Percentiles rank a stretch among this genome's conserved stretches.
Conservation (phyloP, 163 green algal species). For the Prototheca wickerhamii region DNA sequence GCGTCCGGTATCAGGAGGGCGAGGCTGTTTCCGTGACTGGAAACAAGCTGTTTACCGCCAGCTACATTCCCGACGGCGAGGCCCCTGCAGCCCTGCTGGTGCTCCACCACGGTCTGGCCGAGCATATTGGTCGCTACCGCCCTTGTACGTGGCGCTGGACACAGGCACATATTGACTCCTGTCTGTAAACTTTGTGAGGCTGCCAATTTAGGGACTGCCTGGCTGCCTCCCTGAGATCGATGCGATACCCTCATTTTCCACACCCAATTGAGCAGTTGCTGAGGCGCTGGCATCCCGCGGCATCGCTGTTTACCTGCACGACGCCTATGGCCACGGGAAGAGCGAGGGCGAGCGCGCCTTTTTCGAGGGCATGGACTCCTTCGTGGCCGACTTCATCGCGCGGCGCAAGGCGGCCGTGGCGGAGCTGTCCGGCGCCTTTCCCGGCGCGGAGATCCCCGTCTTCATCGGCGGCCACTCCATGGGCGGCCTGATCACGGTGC, state of each 20-base stretch:
- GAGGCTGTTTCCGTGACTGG: constrained; percentile 19
- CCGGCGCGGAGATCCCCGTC: constrained; percentile 12
- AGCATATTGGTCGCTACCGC: constrained; percentile 47
- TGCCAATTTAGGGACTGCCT: no score
- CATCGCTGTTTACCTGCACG: constrained; percentile 50
- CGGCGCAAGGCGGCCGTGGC: constrained; percentile 10
- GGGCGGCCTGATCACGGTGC: constrained; percentile 60
- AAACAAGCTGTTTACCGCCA: constrained; percentile 23
- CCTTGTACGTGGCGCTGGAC: no score
- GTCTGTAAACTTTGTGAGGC: background rate
- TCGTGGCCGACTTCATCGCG: constrained; percentile 48
- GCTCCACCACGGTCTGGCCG: constrained; percentile 49
- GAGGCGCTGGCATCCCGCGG: constrained; percentile 32
- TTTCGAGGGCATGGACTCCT: constrained; percentile 27
- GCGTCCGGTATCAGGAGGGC: constrained; percentile 5
- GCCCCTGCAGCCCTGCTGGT: constrained; percentile 31
- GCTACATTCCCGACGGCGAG: constrained; percentile 20
- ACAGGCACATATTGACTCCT: background rate
- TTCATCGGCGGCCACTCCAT: constrained; percentile 65
- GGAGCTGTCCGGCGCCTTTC: background rate
- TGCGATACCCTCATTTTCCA: background rate
- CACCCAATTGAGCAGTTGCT: constrained; percentile 35
- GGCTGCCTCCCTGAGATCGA: no score
- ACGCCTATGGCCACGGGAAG: constrained; percentile 50
- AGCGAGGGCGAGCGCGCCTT: constrained; percentile 24